Evolutionary conservation across 1,284 basidiomycete species (phyloP).

Genomic region (Malassezia globosa): DNA sequence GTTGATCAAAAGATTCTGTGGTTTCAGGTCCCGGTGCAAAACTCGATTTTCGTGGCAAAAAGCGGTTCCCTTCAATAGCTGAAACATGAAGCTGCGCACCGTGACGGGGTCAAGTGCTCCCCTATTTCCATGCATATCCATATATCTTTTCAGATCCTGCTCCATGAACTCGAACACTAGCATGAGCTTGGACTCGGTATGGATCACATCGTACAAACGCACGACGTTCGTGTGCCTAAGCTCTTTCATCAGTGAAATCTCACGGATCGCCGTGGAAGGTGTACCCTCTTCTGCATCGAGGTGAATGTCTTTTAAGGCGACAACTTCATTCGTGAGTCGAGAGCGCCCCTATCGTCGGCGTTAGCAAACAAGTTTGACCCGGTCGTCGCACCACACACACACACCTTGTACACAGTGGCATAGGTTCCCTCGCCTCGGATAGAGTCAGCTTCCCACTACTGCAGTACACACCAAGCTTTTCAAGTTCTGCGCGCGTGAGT

Average conservation of each 20-base stretch:
- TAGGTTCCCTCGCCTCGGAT: constrained; percentile 46
- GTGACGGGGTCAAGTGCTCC: constrained; percentile 84
- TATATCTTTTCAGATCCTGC: constrained; percentile 96
- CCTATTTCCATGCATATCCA: constrained; percentile 93
- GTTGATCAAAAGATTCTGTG: constrained; percentile 94
- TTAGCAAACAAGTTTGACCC: too few relatives aligned
- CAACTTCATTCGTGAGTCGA: constrained; percentile 41
- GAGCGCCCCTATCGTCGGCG: constrained; percentile 31
- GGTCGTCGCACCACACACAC: not conserved
- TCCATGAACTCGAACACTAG: constrained; percentile 99
- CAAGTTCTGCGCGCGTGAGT: constrained; percentile 28
- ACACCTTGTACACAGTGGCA: constrained; percentile 45
- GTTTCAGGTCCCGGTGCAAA: constrained; percentile 91
- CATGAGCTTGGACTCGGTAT: constrained; percentile 85
- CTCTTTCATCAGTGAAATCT: constrained; percentile 93
- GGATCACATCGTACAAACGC: constrained; percentile 93
- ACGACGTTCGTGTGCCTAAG: constrained; percentile 89
- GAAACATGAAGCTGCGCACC: constrained; percentile 95
- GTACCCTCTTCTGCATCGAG: constrained; percentile 91
- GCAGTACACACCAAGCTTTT: constrained; percentile 34
- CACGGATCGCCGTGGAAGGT: constrained; percentile 83
- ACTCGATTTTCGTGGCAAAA: constrained; percentile 99
- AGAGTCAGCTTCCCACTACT: not conserved
- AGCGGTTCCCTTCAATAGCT: constrained; percentile 89
- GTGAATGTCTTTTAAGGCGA: constrained; percentile 73